Base-by-base conservation (phyloP, 176 grass and related monocot species). In the Carex scoparia region DNA sequence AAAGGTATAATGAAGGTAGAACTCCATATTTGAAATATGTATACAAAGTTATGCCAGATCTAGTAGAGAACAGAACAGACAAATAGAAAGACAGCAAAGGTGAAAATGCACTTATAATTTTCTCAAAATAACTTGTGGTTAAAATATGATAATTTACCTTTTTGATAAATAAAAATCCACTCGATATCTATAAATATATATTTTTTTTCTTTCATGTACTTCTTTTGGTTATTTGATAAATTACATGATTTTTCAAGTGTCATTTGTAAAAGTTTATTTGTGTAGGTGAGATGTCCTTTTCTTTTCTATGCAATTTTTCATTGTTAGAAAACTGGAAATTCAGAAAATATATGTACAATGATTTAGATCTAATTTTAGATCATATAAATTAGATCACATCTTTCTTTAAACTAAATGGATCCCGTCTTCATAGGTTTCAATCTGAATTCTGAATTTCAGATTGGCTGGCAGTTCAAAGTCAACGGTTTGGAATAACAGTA, bases 311-410 rank as follows among this genome's bases (percentile, higher is more conserved):
- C 16, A 1, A 4, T 49, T 46, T 72, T 72, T 58, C 23, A 56
- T 30, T 79, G 53, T 37, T 57, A 32, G 46, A 33, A 57, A 79
- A 79, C 1, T 79, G 53, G 58, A 58, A 79, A 71, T 44, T 33
- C 0, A 31, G 35, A 58, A 35, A 79, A 15, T 10, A 56, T 27
- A 28, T 63, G 11, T 63, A 57, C 49, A 78, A 57, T 14, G 49
- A 78, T 78, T 10, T 56, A 79, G 74, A 79, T 58, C 28, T 35
- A 30, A 79, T 15, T 78, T 4, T 56, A 79, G 74, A 79, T 58
- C 28, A 58, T 30, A 79, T 15, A 70, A 44, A 70, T 42, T 70
- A 70, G 37, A n/a, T 4, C 35, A 32, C 74, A 33, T 58, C 13
- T 78, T 78, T 12, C 5, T 55, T 13, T 55, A 78, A 56, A 56